Evolutionary conservation across 2,329 filamentous ascomycete species (phyloP).

Genomic region (Berkeleyomyces basicola): DNA sequence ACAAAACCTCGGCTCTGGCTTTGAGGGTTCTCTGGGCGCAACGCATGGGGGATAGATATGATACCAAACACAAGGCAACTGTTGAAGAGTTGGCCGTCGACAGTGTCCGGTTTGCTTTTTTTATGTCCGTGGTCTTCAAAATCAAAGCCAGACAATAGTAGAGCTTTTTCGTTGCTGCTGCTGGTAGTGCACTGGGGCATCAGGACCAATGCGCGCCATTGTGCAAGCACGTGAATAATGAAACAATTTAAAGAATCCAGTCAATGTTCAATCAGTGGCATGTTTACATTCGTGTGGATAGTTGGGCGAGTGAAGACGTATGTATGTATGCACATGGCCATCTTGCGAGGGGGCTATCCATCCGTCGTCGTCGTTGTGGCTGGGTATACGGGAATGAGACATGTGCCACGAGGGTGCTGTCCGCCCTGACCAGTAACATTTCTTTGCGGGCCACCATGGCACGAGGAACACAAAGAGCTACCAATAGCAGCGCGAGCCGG

Average conservation of each 20-base stretch:
- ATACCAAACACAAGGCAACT: constrained; percentile 8
- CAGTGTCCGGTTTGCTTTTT: constrained; percentile 10
- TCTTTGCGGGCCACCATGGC: not conserved
- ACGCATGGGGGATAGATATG: constrained; percentile 7
- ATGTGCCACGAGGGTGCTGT: not conserved
- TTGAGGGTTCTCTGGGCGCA: constrained; percentile 1
- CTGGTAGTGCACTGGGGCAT: not conserved
- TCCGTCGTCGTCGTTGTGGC: not conserved
- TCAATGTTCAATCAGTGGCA: not conserved
- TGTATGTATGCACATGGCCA: not conserved
- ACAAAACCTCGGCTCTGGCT: constrained; percentile 1
- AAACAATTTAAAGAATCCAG: not conserved
- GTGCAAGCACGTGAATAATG: not conserved
- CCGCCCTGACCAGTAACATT: not conserved
- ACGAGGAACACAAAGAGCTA: not conserved
- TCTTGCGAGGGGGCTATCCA: not conserved
- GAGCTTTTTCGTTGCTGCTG: not conserved
- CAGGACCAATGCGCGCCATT: not conserved
- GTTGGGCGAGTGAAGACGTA: not conserved
- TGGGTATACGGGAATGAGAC: not conserved
- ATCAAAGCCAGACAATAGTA: not conserved
- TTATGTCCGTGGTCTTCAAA: not conserved
- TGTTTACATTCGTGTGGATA: not conserved
- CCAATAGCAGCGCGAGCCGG: too few relatives aligned
- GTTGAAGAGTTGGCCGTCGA: constrained; percentile 3